Evolutionary conservation across 1,284 basidiomycete species (phyloP).

Genomic region (Papiliotrema nemorosa): DNA sequence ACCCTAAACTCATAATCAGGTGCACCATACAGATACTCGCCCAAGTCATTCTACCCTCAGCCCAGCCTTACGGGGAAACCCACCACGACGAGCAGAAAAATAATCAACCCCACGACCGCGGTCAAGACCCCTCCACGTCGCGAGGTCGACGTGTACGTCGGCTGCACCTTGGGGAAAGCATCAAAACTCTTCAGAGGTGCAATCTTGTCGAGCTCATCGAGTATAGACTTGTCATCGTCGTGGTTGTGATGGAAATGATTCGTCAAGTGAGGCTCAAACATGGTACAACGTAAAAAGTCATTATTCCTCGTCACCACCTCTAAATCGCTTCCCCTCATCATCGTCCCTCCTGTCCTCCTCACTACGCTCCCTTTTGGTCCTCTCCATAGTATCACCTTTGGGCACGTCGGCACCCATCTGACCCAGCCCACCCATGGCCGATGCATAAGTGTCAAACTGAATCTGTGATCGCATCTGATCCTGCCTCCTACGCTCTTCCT

Average conservation of each 20-base stretch:
- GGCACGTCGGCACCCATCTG: constrained; percentile 75
- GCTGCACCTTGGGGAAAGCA: constrained; percentile 80
- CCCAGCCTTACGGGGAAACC: constrained; percentile 2
- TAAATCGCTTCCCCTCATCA: constrained; percentile 45
- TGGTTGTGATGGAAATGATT: constrained; percentile 18
- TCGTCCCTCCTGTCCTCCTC: constrained; percentile 37
- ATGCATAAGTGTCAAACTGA: constrained; percentile 82
- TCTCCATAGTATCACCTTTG: constrained; percentile 42
- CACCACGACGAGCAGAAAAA: constrained; percentile 51
- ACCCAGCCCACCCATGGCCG: constrained; percentile 71
- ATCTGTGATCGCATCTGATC: constrained; percentile 68
- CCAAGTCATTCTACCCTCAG: constrained; percentile 68
- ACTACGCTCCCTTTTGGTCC: constrained; percentile 32
- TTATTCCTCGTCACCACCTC: constrained; percentile 34
- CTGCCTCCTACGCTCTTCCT: constrained; percentile 55
- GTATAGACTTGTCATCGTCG: constrained; percentile 22
- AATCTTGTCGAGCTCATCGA: constrained; percentile 49
- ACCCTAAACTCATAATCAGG: constrained; percentile 81
- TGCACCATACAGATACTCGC: constrained; percentile 88
- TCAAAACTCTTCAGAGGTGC: constrained; percentile 50
- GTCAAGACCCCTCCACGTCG: constrained; percentile 85
- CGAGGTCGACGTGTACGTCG: constrained; percentile 81
- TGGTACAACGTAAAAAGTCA: constrained; percentile 6
- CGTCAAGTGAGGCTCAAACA: constrained; percentile 38
- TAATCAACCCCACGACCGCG: constrained; percentile 67